Evolutionary conservation across 768 basidiomycete genomes (phyloP).

Genomic region (Russula dissimulans): DNA sequence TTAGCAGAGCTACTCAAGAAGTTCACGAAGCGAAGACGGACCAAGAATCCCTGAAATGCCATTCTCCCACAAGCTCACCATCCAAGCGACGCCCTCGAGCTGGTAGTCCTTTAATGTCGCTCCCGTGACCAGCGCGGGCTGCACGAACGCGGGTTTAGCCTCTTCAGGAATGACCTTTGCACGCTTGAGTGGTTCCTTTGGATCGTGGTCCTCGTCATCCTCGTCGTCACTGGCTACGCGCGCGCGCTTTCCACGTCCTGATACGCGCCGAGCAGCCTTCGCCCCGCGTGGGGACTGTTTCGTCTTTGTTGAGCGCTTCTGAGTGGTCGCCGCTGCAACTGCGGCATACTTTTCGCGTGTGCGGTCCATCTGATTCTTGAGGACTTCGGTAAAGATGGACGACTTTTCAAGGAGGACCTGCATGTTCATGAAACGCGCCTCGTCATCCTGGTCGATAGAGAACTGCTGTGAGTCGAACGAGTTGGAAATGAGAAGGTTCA

Average conservation of each 20-base stretch:
- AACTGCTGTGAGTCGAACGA: background rate
- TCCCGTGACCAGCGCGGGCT: constrained; percentile 76
- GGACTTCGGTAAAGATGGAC: constrained; percentile 58
- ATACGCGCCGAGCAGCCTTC: background rate
- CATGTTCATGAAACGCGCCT: constrained; percentile 43
- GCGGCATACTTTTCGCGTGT: constrained; percentile 11
- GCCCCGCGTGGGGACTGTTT: background rate
- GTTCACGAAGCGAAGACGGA: constrained; percentile 24
- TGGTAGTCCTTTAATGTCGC: constrained; percentile 85
- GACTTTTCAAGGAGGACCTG: constrained; percentile 68
- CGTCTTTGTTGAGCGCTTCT: constrained; percentile 18
- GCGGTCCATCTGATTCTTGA: constrained; percentile 65
- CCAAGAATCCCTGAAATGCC: constrained; percentile 75
- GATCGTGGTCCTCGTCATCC: constrained; percentile 11
- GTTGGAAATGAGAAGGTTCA: background rate
- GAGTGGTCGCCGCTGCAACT: constrained; percentile 1
- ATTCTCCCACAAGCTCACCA: constrained; percentile 80
- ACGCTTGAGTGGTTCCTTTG: constrained; percentile 21
- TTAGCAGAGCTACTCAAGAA: constrained; percentile 11
- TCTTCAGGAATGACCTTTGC: constrained; percentile 10
- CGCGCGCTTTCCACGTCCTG: constrained; percentile 9
- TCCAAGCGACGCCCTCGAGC: constrained; percentile 91
- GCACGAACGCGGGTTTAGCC: constrained; percentile 37
- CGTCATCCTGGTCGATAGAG: constrained; percentile 35
- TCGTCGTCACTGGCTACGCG: constrained; percentile 17